Evolutionary conservation across 257 asterid genomes (phyloP).

Genomic region (Lycium barbarum): DNA sequence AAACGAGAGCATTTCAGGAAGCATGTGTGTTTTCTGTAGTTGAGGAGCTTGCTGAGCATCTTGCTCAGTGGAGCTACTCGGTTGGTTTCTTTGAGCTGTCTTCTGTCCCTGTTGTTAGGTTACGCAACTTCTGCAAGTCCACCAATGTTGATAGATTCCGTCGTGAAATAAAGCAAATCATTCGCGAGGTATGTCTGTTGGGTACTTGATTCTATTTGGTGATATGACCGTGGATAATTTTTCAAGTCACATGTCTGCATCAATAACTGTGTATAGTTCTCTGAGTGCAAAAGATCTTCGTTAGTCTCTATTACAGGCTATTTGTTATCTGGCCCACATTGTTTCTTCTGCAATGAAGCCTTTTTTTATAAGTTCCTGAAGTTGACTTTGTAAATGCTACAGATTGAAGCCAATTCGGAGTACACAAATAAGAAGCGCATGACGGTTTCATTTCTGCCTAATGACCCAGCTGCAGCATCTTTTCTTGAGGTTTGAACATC

Average conservation of each 20-base stretch:
- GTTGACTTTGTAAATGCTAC: slow-evolving; percentile 37
- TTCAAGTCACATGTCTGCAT: not conserved
- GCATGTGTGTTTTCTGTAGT: slow-evolving; percentile 83
- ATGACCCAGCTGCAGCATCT: slow-evolving; percentile 68
- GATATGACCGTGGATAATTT: slow-evolving; percentile 8
- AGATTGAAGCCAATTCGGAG: slow-evolving; percentile 81
- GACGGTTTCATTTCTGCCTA: slow-evolving; percentile 69
- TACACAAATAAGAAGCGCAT: slow-evolving; percentile 78
- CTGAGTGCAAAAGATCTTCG: not conserved
- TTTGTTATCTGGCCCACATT: not conserved
- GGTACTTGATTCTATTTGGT: slow-evolving; percentile 3
- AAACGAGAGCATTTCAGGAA: slow-evolving; percentile 93
- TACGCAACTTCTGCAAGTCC: slow-evolving; percentile 77
- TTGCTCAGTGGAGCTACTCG: slow-evolving; percentile 91
- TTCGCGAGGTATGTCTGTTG: slow-evolving; percentile 63
- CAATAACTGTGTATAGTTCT: not conserved
- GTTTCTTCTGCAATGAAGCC: slow-evolving; percentile 15
- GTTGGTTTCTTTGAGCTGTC: slow-evolving; percentile 83
- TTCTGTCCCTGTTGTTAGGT: slow-evolving; percentile 72
- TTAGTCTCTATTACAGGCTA: not conserved
- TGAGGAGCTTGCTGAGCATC: slow-evolving; percentile 90
- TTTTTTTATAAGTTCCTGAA: slow-evolving; percentile 35
- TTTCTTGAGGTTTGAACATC: slow-evolving; percentile 79
- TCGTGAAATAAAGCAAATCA: slow-evolving; percentile 71
- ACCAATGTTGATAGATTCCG: slow-evolving; percentile 93